Base-by-base conservation (phyloP, 2,329 filamentous ascomycete genomes). In the Aureobasidium sp. region DNA sequence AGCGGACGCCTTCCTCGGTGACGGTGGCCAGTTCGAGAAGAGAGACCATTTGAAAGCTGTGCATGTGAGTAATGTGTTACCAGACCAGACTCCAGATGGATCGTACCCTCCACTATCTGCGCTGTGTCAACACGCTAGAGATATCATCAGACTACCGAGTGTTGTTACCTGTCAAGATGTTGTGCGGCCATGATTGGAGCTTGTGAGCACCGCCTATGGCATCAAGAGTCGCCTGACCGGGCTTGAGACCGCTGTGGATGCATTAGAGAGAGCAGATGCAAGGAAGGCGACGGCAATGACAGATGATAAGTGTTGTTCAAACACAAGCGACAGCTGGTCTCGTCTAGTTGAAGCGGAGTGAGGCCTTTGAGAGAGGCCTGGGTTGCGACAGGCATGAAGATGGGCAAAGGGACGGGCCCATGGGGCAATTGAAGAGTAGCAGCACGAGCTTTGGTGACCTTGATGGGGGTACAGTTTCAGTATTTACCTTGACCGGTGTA, bases 381-480 rank as follows among this genome's bases (percentile, higher is more conserved):
- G 0, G 93, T 98, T 25, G 93, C 93, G 38, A 98, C 93, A 14
- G 93, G 93, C 93, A 98, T 98, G 71, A 98, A 98, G 55, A 97
- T 83, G 6, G 94, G 93, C 25, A 97, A 80, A 62, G 86, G 81
- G 22, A 98, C 90, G 1, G 85, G 79, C 55, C 93, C 93, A 81
- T 98, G 94, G 47, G 93, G 91, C 22, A 98, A 83, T 42, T 84
- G 86, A 51, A 98, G 78, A 55, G 82, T 83, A 50, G 93, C 93
- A 45, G 93, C 93, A 61, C 93, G 86, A 22, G 93, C 93, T 76
- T 91, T 89, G 10, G 91, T 97, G 44, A 90, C 94, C 91, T 97
- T 53, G 58, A 27, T 45, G 45, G 45, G 12, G 19, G 14, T 6
- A 6, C 34, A 27, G n/a, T 37, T 44, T 62, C 29, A 56, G 58